Base-by-base conservation (phyloP, 2,329 filamentous ascomycete genomes). In the Drechslerella dactyloides region DNA sequence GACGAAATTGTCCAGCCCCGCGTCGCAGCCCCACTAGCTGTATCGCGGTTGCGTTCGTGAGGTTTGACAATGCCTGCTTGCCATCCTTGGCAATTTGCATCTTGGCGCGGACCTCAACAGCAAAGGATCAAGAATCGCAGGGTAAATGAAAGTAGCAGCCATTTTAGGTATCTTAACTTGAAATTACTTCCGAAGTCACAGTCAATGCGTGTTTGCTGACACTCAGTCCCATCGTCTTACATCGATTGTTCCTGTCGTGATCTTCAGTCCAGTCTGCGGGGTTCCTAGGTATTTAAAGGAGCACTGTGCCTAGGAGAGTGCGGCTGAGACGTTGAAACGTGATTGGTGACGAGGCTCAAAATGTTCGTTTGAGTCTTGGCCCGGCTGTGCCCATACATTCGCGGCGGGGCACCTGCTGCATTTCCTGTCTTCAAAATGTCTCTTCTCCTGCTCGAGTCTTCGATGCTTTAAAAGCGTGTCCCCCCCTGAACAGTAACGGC, bases 1-100 rank as follows among this genome's bases (percentile, higher is more conserved):
- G 48, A 54, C 24, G 54, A 64, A 70, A 64, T 55, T 21, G 35
- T 64, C 53, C 66, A 70, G 66, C 66, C 66, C 66, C 66, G 66
- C 66, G 65, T 70, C 54, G 66, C 40, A 57, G 63, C 66, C 66
- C 66, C 66, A 60, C 66, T 46, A 35, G 23, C 44, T 64, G 10
- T 55, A 69, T 69, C 65, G 65, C 65, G 46, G 58, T 59, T 42
- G n/a, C 37, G 65, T 58, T 64, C 58, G 59, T 58, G 46, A 51
- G 33, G 33, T 62, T 57, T 69, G 56, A 50, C 44, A 37, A 21
- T 57, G 27, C 10, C 21, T 24, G 48, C 11, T 52, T 48, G 37
- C 63, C 56, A 63, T 52, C 65, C 58, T 30, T 56, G 65, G 24
- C 51, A 51, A 6, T 44, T 21, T 15, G 33, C 17, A 42, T 37